Conservation (phyloP, 1,284 basidiomycete genomes). For the Salmacisia buchloeana region DNA sequence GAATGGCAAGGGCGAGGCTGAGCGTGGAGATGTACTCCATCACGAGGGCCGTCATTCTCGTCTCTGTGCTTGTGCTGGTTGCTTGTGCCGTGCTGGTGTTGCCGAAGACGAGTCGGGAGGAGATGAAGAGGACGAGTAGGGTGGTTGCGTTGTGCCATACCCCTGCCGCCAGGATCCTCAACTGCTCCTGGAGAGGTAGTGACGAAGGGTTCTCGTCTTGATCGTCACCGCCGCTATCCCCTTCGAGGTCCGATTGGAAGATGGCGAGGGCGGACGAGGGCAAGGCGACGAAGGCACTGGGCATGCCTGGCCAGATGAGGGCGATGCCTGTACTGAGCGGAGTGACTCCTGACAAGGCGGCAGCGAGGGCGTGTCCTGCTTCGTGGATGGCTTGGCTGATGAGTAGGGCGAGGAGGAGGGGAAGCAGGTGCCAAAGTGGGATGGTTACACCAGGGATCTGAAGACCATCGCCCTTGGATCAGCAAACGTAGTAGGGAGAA, state of each 20-base stretch:
- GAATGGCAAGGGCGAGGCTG: slow-evolving; percentile 7
- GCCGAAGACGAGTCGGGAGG: not conserved
- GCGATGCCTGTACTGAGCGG: slow-evolving; percentile 8
- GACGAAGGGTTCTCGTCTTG: not conserved
- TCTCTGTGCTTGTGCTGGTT: not conserved
- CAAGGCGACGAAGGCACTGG: slow-evolving; percentile 9
- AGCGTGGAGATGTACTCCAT: not conserved
- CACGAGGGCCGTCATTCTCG: not conserved
- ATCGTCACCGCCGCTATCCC: not conserved
- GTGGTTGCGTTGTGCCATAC: slow-evolving; percentile 10
- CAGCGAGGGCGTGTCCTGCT: slow-evolving; percentile 8
- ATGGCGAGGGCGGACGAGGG: slow-evolving; percentile 5
- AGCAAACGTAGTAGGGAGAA: not conserved
- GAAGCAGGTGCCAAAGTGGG: slow-evolving; percentile 10
- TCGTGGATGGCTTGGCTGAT: slow-evolving; percentile 10
- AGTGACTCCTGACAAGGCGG: not conserved
- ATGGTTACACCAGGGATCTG: slow-evolving; percentile 9
- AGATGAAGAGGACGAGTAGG: not conserved
- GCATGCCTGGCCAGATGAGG: not conserved
- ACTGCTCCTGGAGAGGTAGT: not conserved
- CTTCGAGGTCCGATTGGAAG: not conserved
- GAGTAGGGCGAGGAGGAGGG: slow-evolving; percentile 5
- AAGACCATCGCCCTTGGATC: not conserved
- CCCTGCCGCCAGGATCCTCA: slow-evolving; percentile 8
- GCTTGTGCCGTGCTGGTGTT: not conserved